phyloP scores from a whole-genome alignment of 1,139 yeast species.

The Lodderomyces jiufengensis region DNA sequence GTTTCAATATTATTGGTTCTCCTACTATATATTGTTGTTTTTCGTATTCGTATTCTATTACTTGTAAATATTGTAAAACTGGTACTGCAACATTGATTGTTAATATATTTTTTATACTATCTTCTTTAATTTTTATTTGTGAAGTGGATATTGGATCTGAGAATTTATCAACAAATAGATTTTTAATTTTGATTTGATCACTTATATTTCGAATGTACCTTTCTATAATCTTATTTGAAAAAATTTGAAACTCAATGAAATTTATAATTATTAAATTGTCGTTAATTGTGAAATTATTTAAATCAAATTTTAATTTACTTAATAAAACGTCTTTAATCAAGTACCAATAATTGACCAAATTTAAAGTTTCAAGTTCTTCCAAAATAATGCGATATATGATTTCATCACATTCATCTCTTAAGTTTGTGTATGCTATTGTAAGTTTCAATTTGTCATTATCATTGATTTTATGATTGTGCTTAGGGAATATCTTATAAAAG shows the following conservation, averaged over 20 bases:
- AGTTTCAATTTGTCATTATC: slow-evolving; percentile 39
- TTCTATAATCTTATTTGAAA: slow-evolving; percentile 15
- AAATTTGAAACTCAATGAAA: slow-evolving; percentile 14
- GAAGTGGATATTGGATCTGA: neutral
- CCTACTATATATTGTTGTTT: slow-evolving; percentile 55
- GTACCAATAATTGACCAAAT: slow-evolving; percentile 20
- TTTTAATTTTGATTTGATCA: slow-evolving; percentile 16
- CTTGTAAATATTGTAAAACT: slow-evolving; percentile 46
- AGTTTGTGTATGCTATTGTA: slow-evolving; percentile 40
- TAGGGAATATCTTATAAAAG: slow-evolving; percentile 49
- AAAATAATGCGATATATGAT: slow-evolving; percentile 5
- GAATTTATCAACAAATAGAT: slow-evolving; percentile 14
- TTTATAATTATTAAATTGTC: slow-evolving; percentile 23
- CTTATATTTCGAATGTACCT: slow-evolving; percentile 15
- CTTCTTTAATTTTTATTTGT: too few relatives aligned
- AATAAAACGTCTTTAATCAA: slow-evolving; percentile 25
- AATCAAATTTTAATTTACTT: slow-evolving; percentile 28
- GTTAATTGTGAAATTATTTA: slow-evolving; percentile 36
- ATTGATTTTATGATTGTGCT: slow-evolving; percentile 16
- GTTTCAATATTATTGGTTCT: slow-evolving; percentile 48
- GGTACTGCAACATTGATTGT: slow-evolving; percentile 54
- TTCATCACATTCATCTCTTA: slow-evolving; percentile 40
- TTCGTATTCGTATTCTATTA: slow-evolving; percentile 42
- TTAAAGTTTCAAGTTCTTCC: slow-evolving; percentile 10
- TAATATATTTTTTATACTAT: slow-evolving; percentile 20